phyloP scores from a whole-genome alignment of 306 rosid species.

The Echinosophora koreensis region DNA sequence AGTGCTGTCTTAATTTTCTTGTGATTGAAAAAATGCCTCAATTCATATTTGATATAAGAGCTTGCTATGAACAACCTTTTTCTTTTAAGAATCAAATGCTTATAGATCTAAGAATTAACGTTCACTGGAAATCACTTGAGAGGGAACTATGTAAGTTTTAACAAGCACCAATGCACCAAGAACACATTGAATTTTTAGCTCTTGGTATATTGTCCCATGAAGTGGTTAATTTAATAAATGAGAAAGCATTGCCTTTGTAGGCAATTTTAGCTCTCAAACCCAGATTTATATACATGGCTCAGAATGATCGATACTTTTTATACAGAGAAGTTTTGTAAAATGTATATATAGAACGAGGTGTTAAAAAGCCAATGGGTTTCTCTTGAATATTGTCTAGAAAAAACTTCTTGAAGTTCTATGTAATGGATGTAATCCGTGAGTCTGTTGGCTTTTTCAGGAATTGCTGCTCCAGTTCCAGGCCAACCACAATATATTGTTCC shows the following conservation, averaged over 20 bases:
- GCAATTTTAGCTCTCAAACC: constrained; percentile 17
- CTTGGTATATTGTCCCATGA: constrained; percentile 8
- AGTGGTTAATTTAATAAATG: constrained; percentile 8
- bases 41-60: neutral
- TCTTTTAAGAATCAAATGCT: neutral
- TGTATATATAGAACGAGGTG: constrained; percentile 22
- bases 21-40: neutral
- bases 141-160: neutral
- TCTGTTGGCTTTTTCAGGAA: constrained; percentile 59
- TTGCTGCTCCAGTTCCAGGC: constrained; percentile 80
- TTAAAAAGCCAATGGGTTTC: neutral
- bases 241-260: neutral
- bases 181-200: constrained; percentile 6
- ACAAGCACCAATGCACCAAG: constrained; percentile 6
- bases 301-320: constrained; percentile 29
- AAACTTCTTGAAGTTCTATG: constrained; percentile 23
- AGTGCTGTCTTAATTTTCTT: neutral
- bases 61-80: constrained; percentile 14
- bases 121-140: neutral
- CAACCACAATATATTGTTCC: constrained; percentile 85
- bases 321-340: constrained; percentile 2
- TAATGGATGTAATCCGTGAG: constrained; percentile 29
- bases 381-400: constrained; percentile 8
- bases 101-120: constrained; percentile 6
- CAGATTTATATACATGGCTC: neutral